phyloP scores from a whole-genome alignment of 2,329 filamentous ascomycete genomes.

The Fusarium sterilihyphosum region DNA sequence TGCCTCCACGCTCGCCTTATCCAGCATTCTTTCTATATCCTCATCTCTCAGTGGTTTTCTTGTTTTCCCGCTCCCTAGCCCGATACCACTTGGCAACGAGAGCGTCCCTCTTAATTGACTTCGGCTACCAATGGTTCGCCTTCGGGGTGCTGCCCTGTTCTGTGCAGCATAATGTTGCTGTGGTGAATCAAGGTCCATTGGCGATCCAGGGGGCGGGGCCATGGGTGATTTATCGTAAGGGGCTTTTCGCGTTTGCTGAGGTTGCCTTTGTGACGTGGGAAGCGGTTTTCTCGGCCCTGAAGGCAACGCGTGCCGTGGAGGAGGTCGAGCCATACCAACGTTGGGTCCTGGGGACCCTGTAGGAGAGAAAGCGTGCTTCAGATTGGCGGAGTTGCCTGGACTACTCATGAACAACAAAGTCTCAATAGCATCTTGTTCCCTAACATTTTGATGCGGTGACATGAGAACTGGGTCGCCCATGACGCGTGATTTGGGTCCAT shows the following conservation, averaged over 20 bases:
- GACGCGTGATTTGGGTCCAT: slow-evolving; percentile 45
- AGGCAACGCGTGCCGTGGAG: slow-evolving; percentile 54
- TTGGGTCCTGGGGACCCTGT: slow-evolving; percentile 50
- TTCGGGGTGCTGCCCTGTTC: slow-evolving; percentile 53
- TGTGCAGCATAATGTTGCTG: slow-evolving; percentile 43
- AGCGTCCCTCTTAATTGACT: slow-evolving; percentile 53
- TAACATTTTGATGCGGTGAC: slow-evolving; percentile 70
- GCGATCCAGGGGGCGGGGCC: slow-evolving; percentile 49
- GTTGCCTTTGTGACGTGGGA: slow-evolving; percentile 58
- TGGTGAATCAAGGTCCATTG: slow-evolving; percentile 59
- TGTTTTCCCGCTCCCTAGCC: slow-evolving; percentile 50
- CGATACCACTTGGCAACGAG: slow-evolving; percentile 61
- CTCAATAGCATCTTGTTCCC: slow-evolving; percentile 85
- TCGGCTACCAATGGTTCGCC: slow-evolving; percentile 54
- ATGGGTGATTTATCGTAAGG: slow-evolving; percentile 60
- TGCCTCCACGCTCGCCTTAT: slow-evolving; percentile 59
- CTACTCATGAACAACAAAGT: slow-evolving; percentile 85
- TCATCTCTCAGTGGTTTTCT: slow-evolving; percentile 59
- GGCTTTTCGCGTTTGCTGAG: slow-evolving; percentile 55
- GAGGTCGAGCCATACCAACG: slow-evolving; percentile 17
- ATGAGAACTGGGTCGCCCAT: slow-evolving; percentile 66
- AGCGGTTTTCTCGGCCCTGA: slow-evolving; percentile 62
- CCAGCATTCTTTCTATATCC: slow-evolving; percentile 68
- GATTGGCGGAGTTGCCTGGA: slow-evolving; percentile 74
- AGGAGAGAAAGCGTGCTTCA: slow-evolving; percentile 65